Conservation (phyloP, 2,329 filamentous ascomycete species). For the Colletotrichum destructivum region DNA sequence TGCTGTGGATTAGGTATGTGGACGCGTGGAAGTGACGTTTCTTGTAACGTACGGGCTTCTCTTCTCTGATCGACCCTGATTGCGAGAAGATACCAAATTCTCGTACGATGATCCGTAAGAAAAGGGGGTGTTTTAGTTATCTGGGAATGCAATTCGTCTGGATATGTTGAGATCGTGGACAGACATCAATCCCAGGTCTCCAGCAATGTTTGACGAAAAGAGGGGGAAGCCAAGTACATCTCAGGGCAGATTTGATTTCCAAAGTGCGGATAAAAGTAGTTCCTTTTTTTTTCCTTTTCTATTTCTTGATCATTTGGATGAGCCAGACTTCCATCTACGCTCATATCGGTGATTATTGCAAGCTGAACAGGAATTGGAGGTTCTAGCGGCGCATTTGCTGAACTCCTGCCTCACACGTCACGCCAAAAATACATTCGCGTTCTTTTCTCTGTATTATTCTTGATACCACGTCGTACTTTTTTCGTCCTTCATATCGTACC, state of each 20-base stretch:
- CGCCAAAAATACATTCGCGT: too few species aligned
- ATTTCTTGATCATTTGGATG: neutral
- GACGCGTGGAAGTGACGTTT: too few species aligned
- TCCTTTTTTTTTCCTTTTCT: neutral
- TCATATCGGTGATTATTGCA: neutral
- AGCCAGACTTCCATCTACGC: too few species aligned
- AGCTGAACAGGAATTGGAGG: too few species aligned
- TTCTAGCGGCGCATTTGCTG: too few species aligned
- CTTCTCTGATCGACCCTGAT: too few species aligned
- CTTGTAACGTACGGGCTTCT: too few species aligned
- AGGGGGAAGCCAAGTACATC: conserved; percentile 3
- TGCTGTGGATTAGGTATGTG: neutral
- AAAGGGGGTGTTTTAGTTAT: too few species aligned
- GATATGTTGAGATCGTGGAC: neutral
- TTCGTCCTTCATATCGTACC: too few species aligned
- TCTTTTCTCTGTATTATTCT: neutral
- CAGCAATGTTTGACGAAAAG: neutral
- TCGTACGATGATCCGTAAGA: neutral
- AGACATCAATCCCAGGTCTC: neutral
- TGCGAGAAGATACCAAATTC: neutral
- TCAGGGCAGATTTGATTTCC: neutral
- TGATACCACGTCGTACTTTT: neutral
- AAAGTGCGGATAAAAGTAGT: conserved; percentile 7
- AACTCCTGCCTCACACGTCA: too few species aligned
- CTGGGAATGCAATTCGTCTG: too few species aligned